Percentiles rank a stretch among this genome's conserved stretches.
Evolutionary conservation across 1,139 yeast species (phyloP).

Genomic region (Pichia sp.): DNA sequence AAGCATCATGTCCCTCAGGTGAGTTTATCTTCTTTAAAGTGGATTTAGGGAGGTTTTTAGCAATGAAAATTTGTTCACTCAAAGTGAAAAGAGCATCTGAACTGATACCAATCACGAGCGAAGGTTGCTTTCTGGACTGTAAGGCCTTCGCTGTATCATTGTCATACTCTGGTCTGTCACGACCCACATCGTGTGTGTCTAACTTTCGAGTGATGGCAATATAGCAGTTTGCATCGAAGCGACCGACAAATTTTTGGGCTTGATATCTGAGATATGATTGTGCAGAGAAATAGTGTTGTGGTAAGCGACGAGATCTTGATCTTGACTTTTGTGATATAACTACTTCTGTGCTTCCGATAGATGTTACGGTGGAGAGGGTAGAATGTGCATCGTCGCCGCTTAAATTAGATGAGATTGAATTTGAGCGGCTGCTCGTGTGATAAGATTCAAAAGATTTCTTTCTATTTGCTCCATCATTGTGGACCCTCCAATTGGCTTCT

Average conservation of each 20-base stretch:
- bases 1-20: constrained; percentile 99
- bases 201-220: constrained; percentile 88
- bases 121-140: constrained; percentile 60
- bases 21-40: constrained; percentile 68
- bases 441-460: constrained; percentile 27
- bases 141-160: constrained; percentile 47
- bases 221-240: constrained; percentile 96
- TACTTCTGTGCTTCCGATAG: background rate
- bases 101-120: constrained; percentile 79
- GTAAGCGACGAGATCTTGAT: constrained; percentile 39
- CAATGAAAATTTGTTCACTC: constrained; percentile 83
- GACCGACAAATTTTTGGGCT: constrained; percentile 78
- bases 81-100: constrained; percentile 93
- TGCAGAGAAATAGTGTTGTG: constrained; percentile 90
- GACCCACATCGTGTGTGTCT: constrained; percentile 89
- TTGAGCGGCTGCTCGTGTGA: constrained; percentile 21
- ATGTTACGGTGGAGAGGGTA: constrained; percentile 10
- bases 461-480: constrained; percentile 54
- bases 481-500: constrained; percentile 58
- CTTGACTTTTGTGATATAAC: constrained; percentile 11
- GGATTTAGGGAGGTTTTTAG: constrained; percentile 69
- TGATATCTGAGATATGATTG: constrained; percentile 92
- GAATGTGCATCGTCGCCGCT: constrained; percentile 13
- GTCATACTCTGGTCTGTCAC: constrained; percentile 61
- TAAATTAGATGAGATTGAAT: constrained; percentile 17